Percentiles rank a stretch among this genome's conserved stretches.
Evolutionary conservation across 805 yeast genomes (phyloP).

Genomic region (Candida khao-thaluensis): DNA sequence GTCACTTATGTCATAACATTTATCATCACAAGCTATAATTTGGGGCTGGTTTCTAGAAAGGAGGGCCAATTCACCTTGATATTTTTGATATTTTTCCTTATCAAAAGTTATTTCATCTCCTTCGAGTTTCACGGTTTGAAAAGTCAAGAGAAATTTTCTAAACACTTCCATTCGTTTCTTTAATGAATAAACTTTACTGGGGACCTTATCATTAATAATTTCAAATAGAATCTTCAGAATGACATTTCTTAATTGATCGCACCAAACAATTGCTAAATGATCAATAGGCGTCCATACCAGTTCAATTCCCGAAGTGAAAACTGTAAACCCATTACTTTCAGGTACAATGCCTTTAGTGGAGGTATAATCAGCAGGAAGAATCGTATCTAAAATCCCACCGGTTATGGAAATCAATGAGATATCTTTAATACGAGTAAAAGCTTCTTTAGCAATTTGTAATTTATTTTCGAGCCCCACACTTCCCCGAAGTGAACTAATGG

Average conservation of each 20-base stretch:
- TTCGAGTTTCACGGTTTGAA: not conserved
- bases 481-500: not conserved
- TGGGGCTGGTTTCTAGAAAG: not conserved
- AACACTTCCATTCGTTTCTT: conserved; percentile 59
- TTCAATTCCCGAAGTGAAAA: conserved; percentile 83
- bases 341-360: conserved; percentile 72
- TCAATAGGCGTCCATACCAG: conserved; percentile 92
- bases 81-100: not conserved
- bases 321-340: conserved; percentile 72
- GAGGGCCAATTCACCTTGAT: not conserved
- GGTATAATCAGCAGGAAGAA: conserved; percentile 89
- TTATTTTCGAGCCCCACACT: not conserved
- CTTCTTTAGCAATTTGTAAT: conserved; percentile 25
- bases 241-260: conserved; percentile 74
- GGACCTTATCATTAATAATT: conserved; percentile 49
- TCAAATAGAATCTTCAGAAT: conserved; percentile 60
- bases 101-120: not conserved
- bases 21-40: not conserved
- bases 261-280: conserved; percentile 96
- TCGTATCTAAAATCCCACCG: conserved; percentile 78
- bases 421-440: conserved; percentile 48
- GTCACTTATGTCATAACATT: conserved; percentile 1
- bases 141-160: conserved; percentile 20
- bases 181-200: conserved; percentile 52
- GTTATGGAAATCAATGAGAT: conserved; percentile 81